Evolutionary conservation across 208 protist genomes (phyloP).

Genomic region (Tritrichomonas musculus): DNA sequence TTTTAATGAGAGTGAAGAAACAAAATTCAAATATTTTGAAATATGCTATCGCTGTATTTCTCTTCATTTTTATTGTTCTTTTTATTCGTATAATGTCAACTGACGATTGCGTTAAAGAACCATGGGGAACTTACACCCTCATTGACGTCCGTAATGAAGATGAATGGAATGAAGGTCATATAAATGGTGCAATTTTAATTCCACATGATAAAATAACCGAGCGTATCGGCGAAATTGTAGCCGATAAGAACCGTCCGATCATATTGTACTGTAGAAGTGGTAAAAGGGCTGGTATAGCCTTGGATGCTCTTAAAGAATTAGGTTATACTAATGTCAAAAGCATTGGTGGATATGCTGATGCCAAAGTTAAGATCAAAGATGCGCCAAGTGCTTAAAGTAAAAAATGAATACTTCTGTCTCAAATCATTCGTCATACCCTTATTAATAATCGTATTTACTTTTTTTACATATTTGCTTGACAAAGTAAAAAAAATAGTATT

Average conservation of each 20-base stretch:
- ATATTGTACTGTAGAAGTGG: not conserved
- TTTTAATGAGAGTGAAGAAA: no score
- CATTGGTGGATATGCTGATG: not conserved
- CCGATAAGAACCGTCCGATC: not conserved
- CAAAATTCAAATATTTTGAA: no score
- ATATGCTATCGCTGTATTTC: no score
- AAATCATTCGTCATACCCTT: no score
- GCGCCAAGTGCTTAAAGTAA: no score
- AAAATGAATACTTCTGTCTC: no score
- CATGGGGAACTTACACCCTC: not conserved
- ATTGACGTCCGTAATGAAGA: not conserved
- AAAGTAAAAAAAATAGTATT: no score
- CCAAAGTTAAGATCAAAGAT: not conserved
- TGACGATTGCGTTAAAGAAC: no score
- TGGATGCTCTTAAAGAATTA: not conserved
- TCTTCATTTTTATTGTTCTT: no score
- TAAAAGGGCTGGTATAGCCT: not conserved
- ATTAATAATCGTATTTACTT: no score
- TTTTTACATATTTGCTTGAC: no score
- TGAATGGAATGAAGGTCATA: not conserved
- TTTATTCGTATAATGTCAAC: no score
- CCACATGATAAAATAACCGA: not conserved
- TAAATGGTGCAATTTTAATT: conserved; percentile 6
- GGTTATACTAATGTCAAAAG: not conserved
- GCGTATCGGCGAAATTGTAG: not conserved